Evolutionary conservation across 2,329 filamentous ascomycete species (phyloP).

Genomic region (Monosporascus sp.): DNA sequence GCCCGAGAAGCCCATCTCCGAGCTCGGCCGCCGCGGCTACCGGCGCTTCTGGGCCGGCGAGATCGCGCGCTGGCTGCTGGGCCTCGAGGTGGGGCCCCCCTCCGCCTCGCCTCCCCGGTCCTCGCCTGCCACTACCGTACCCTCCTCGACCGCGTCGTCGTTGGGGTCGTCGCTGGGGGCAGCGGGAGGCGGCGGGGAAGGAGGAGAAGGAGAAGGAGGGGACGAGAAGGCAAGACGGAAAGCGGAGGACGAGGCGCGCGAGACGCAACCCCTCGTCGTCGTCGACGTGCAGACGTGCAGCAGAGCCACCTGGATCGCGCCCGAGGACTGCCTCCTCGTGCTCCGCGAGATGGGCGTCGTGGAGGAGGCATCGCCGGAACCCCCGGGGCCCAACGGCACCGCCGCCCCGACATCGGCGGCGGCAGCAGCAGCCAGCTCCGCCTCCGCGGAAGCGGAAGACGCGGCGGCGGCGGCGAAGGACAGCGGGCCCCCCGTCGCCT

Average conservation of each 20-base stretch:
- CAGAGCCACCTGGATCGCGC: constrained; percentile 73
- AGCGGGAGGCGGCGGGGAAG: constrained; percentile 1
- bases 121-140: no score
- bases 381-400: constrained; percentile 28
- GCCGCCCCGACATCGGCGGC: constrained; percentile 3
- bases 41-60: constrained; percentile 81
- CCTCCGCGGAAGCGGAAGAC: background rate
- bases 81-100: constrained; percentile 34
- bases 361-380: constrained; percentile 48
- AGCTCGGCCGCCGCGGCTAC: constrained; percentile 79
- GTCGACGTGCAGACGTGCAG: constrained; percentile 68
- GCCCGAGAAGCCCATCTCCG: constrained; percentile 88
- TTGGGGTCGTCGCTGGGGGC: background rate
- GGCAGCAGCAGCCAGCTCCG: constrained; percentile 9
- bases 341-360: constrained; percentile 76
- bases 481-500: background rate
- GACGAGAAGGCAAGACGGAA: constrained; percentile 4
- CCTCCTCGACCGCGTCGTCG: no score
- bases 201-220: constrained; percentile 10
- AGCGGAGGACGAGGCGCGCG: constrained; percentile 30
- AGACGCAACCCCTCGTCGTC: constrained; percentile 26
- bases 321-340: constrained; percentile 75
- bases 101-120: background rate
- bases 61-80: constrained; percentile 64
- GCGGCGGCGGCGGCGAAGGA: background rate